Base-by-base conservation (phyloP, 2,329 filamentous ascomycete species). In the Achaetomium macrosporum region DNA sequence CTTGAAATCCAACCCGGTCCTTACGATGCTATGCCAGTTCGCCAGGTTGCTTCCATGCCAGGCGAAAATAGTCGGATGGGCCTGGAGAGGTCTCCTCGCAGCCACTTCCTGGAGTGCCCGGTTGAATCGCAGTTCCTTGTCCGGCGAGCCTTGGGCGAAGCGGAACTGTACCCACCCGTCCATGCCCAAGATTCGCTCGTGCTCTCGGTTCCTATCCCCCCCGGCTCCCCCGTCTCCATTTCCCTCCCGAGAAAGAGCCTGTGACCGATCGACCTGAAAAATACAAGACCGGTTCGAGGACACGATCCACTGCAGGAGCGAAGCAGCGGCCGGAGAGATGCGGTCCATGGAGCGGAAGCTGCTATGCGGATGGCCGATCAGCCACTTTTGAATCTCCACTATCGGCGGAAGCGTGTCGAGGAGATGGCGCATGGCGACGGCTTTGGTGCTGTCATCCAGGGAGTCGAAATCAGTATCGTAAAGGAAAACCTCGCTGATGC, bases 1-100 rank as follows among this genome's bases (percentile, higher is more conserved):
- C 5, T 81, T 78, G 69, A 84, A 96, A 65, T 95, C 81, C 6
- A 96, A 73, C 0, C 91, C 90, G 55, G 86, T 82, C 31, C 90
- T 82, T 57, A 96, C 82, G 61, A 96, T 96, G 61, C 85, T 87
- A 68, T 96, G 91, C 91, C 91, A 96, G 62, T 95, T 96, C 3
- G 68, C 59, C 3, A 95, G 58, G 0, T 71, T 66, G 62, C 88
- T 95, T 6, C 90, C 91, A 66, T 96, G 91, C 84, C 87, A 96
- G 0, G 88, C 89, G 63, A 95, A 90, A 1, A 96, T 68, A 0
- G 88, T 92, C 0, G 87, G 86, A 59, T 81, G 73, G 4, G 54
- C 68, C 59, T 42, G 74, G 60, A 37, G 54, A n/a, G 51, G 57
- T 1, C 64, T 55, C 4, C 41, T 16, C 4, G 62, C 40, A 30